Evolutionary conservation across 768 basidiomycete species (phyloP).

Genomic region (Fomitopsis serialis): DNA sequence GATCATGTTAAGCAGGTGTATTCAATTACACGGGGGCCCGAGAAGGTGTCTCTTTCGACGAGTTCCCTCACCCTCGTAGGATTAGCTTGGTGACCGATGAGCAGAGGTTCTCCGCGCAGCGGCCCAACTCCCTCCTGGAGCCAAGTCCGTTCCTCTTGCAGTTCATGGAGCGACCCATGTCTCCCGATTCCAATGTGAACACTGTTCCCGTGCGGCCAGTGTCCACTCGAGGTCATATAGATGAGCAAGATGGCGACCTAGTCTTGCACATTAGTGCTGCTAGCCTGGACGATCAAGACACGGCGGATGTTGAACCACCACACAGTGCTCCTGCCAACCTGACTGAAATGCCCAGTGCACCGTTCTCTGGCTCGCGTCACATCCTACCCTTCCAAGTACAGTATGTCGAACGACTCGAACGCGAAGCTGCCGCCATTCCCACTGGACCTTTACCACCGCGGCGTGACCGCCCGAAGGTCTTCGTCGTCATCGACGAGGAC

Average conservation of each 20-base stretch:
- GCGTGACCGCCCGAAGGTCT: slow-evolving; percentile 7
- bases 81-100: not conserved
- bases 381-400: slow-evolving; percentile 21
- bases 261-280: not conserved
- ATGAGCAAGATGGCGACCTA: not conserved
- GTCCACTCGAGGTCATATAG: not conserved
- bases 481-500: slow-evolving; percentile 9
- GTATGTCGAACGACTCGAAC: slow-evolving; percentile 16
- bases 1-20: slow-evolving; percentile 4
- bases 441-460: slow-evolving; percentile 2
- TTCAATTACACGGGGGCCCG: slow-evolving; percentile 11
- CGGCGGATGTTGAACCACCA: not conserved
- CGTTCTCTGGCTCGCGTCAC: slow-evolving; percentile 4
- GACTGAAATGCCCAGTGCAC: not conserved
- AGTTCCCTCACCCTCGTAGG: not conserved
- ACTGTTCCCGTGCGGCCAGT: not conserved
- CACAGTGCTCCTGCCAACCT: not conserved
- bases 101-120: not conserved
- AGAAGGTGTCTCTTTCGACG: not conserved
- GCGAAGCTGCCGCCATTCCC: slow-evolving; percentile 3
- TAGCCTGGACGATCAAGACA: not conserved
- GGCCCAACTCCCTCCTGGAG: slow-evolving; percentile 3
- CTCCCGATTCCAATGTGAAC: not conserved
- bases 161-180: slow-evolving; percentile 1
- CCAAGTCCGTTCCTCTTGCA: slow-evolving; percentile 14